These are phyloP conservation scores for Heterobasidion occidentale DNA, from an alignment of 1,284 basidiomycete genomes.

Conservation along the genomic window DNA sequence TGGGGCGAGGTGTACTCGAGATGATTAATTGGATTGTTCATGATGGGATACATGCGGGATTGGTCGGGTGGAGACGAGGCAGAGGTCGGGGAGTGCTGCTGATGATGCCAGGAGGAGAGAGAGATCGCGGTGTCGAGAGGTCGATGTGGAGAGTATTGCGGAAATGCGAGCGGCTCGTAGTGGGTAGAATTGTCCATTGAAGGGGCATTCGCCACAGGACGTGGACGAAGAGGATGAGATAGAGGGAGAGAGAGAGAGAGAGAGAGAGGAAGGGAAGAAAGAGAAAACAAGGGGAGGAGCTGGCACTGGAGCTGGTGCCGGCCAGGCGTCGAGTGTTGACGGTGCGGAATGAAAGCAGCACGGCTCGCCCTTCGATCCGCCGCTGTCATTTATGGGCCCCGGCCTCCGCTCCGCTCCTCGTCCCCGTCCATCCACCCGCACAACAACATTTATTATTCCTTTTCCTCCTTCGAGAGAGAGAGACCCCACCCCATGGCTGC, in stretches of 20 bases:
- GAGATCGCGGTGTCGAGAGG: constrained; percentile 14
- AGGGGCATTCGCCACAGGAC: constrained; percentile 8
- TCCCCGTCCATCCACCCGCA: neutral
- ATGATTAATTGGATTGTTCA: constrained; percentile 22
- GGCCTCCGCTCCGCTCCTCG: neutral
- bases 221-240: neutral
- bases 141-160: constrained; percentile 11
- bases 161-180: constrained; percentile 22
- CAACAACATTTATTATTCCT: neutral
- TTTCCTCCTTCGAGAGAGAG: neutral
- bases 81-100: constrained; percentile 17
- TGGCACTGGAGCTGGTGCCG: neutral
- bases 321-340: neutral
- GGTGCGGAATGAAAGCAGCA: neutral
- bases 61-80: constrained; percentile 12
- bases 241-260: neutral
- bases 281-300: constrained; percentile 7
- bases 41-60: constrained; percentile 26
- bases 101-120: constrained; percentile 18
- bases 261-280: constrained; percentile 1
- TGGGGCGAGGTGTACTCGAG: constrained; percentile 28
- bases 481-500: too few relatives aligned
- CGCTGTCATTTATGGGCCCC: constrained; percentile 1
- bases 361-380: neutral
- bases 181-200: constrained; percentile 28